Conservation (phyloP, 768 basidiomycete genomes). For the Xanthoconium purpureum region DNA sequence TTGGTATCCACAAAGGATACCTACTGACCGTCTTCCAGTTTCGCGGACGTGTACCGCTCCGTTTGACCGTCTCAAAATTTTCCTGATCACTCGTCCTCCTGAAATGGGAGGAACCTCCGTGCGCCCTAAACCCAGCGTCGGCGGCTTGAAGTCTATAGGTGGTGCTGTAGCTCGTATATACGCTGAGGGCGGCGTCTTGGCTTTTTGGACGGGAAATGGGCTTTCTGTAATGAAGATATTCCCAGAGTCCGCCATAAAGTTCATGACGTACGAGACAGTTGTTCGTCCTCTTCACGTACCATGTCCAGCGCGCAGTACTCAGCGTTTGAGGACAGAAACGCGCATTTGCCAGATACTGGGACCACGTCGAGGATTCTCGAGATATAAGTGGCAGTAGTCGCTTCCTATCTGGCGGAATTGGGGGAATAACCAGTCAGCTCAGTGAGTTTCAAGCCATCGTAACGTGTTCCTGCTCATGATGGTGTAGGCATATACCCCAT, state of each 20-base stretch:
- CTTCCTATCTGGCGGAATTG: conserved; percentile 93
- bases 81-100: conserved; percentile 86
- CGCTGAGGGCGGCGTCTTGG: conserved; percentile 80
- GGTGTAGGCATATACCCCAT: conserved; percentile 87
- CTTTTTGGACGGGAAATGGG: conserved; percentile 98
- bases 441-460: conserved; percentile 46
- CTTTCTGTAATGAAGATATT: conserved; percentile 94
- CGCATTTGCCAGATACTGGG: conserved; percentile 87
- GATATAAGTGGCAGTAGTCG: conserved; percentile 90
- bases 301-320: conserved; percentile 13
- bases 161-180: conserved; percentile 81
- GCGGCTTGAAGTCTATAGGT: conserved; percentile 61
- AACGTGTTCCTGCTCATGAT: conserved; percentile 14
- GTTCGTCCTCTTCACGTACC: conserved; percentile 45
- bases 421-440: conserved; percentile 91
- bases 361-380: conserved; percentile 82
- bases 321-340: conserved; percentile 66
- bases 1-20: background rate
- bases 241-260: conserved; percentile 98
- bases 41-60: conserved; percentile 96
- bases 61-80: conserved; percentile 94
- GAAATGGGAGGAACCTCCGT: conserved; percentile 60
- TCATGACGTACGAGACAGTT: conserved; percentile 90
- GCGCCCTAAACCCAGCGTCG: conserved; percentile 41
- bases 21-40: conserved; percentile 46